Conservation (phyloP, 2,329 filamentous ascomycete species). For the Sordariomycetes sp. region DNA sequence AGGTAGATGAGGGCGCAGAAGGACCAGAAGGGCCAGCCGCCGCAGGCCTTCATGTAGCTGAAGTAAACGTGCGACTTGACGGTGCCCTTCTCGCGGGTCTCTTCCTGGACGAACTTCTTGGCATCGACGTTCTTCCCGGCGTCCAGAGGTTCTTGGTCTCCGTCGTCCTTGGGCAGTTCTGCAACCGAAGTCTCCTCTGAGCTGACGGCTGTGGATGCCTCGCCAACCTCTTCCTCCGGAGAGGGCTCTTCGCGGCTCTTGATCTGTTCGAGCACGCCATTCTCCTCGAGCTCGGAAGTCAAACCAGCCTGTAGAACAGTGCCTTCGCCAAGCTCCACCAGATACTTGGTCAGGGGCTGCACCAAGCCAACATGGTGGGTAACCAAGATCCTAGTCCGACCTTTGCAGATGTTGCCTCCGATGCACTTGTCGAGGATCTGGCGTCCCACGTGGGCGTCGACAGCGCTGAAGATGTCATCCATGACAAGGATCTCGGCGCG, state of each 20-base stretch:
- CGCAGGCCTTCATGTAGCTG: slow-evolving; percentile 58
- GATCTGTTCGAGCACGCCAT: slow-evolving; percentile 47
- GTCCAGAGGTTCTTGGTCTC: slow-evolving; percentile 25
- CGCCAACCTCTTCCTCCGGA: slow-evolving; percentile 38
- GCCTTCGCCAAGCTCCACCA: slow-evolving; percentile 65
- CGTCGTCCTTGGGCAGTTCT: slow-evolving; percentile 16
- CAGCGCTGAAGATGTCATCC: slow-evolving; percentile 77
- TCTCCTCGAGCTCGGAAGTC: slow-evolving; percentile 52
- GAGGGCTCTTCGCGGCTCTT: slow-evolving; percentile 43
- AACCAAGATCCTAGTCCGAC: slow-evolving; percentile 67
- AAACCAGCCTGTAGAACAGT: slow-evolving; percentile 54
- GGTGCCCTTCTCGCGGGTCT: slow-evolving; percentile 60
- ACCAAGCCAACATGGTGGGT: slow-evolving; percentile 72
- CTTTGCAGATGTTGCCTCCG: slow-evolving; percentile 58
- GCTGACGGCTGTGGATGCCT: slow-evolving; percentile 39
- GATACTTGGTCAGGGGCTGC: slow-evolving; percentile 61
- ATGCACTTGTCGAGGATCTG: slow-evolving; percentile 72
- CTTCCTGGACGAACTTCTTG: slow-evolving; percentile 69
- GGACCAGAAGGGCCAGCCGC: slow-evolving; percentile 52
- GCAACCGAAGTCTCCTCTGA: slow-evolving; percentile 38
- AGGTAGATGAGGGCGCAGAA: slow-evolving; percentile 44
- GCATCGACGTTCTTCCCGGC: slow-evolving; percentile 38
- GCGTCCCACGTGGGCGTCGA: slow-evolving; percentile 73
- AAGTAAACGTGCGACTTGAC: slow-evolving; percentile 60
- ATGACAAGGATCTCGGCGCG: slow-evolving; percentile 67